Evolutionary conservation across 2,329 filamentous ascomycete species (phyloP), one percentile per base, ranked within the genome.

Genomic region (Zarea fungicola): DNA sequence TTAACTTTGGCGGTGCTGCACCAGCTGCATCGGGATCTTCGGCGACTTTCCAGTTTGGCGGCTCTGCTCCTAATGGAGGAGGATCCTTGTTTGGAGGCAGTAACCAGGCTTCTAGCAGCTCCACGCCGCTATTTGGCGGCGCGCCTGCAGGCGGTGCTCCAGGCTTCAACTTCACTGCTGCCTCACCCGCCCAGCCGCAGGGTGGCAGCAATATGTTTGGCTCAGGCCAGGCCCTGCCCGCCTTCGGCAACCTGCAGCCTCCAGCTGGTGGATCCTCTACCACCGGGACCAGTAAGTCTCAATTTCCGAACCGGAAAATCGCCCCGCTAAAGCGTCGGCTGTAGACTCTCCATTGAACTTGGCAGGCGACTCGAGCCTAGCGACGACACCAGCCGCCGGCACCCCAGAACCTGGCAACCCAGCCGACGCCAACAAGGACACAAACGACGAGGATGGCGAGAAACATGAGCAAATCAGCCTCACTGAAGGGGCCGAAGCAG

Each of bases 381-480:
- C 77, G 44, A 81, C 77, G 31, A 82, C 78, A 55, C 78, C 78
- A 53, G 76, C 76, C 55, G 73, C 71, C 55, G 77, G 77, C 55
- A 81, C 78, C 43, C 78, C 78, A 54, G 78, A 82, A 65, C 77
- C 78, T 54, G 68, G 75, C 53, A 64, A 70, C 52, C 67, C 71
- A 52, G 64, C 66, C 56, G 70, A 73, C 56, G 68, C 70, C 56
- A 65, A 66, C 57, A 68, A 69, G 41, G 56, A 55, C 32, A 61
- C 52, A 34, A 62, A 65, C 22, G 74, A 80, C 54, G 80, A 81
- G 55, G 77, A 77, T 48, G 75, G 72, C 52, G 79, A 79, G 60
- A 75, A 77, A 61, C 77, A 87, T 52, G 78, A 84, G 63, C 84
- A 88, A 64, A 78, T 88, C 55, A 84, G 85, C 61, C 75, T 92